Evolutionary conservation across 495 filamentous ascomycete genomes (phyloP).

Genomic region (Hypoxylon trugodes): DNA sequence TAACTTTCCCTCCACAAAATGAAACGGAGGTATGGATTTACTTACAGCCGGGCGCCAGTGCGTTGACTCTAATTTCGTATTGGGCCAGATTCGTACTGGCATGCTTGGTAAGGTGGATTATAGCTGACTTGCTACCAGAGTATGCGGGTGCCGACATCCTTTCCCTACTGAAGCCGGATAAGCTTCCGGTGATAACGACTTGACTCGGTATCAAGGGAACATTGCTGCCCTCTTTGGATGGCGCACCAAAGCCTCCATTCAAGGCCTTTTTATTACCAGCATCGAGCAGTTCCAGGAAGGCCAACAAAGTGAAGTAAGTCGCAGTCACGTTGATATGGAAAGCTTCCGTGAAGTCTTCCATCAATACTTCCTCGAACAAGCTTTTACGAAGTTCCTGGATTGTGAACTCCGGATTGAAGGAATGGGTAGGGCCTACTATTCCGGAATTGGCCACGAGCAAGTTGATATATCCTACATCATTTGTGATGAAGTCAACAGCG

Average conservation of each 20-base stretch:
- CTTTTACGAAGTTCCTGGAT: constrained; percentile 56
- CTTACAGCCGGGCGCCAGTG: constrained; percentile 65
- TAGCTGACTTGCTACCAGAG: constrained; percentile 61
- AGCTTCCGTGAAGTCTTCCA: constrained; percentile 59
- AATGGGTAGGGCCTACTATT: constrained; percentile 53
- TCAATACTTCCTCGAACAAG: constrained; percentile 52
- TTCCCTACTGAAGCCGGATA: constrained; percentile 61
- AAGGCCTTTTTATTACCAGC: constrained; percentile 65
- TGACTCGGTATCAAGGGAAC: constrained; percentile 60
- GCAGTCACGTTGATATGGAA: constrained; percentile 62
- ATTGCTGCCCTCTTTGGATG: constrained; percentile 23
- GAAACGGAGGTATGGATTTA: neutral
- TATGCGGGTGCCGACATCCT: constrained; percentile 59
- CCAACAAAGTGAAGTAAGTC: constrained; percentile 61
- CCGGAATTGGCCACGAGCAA: constrained; percentile 68
- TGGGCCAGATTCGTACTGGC: constrained; percentile 55
- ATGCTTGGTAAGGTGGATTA: constrained; percentile 62
- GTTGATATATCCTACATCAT: constrained; percentile 62
- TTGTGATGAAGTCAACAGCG: constrained; percentile 56
- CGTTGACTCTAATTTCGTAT: constrained; percentile 65
- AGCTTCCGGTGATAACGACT: constrained; percentile 61
- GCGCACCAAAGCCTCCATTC: constrained; percentile 44
- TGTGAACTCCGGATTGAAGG: constrained; percentile 47
- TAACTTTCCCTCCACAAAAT: neutral
- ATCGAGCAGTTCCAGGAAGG: constrained; percentile 67